A percentile compares a stretch with the other conserved stretches of the same genome.
Conservation (phyloP, 2,329 filamentous ascomycete species). For the Neonectria punicea region DNA sequence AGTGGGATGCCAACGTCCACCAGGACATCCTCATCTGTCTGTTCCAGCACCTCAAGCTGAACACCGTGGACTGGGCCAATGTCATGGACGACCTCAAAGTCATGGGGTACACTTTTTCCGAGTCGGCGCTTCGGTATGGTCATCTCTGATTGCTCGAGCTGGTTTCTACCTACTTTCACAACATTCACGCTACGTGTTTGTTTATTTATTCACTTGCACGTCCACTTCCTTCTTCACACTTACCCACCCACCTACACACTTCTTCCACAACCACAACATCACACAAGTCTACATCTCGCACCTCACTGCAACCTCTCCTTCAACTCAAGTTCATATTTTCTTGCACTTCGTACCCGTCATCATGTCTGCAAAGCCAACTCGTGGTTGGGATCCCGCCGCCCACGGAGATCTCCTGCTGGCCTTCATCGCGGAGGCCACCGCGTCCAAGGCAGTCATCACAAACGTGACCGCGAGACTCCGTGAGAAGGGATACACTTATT, state of each 20-base stretch:
- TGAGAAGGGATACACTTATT: constrained; percentile 52
- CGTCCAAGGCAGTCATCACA: constrained; percentile 47
- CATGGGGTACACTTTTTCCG: constrained; percentile 54
- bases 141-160: constrained; percentile 4
- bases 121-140: constrained; percentile 54
- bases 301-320: constrained; percentile 2
- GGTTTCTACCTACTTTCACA: constrained; percentile 7
- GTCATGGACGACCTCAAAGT: constrained; percentile 51
- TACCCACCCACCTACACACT: background rate
- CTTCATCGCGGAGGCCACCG: constrained; percentile 50
- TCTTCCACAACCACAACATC: constrained; percentile 1
- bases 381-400: constrained; percentile 50
- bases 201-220: background rate
- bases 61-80: constrained; percentile 45
- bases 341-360: constrained; percentile 10
- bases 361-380: constrained; percentile 38
- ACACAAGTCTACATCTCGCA: background rate
- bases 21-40: constrained; percentile 57
- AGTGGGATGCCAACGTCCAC: constrained; percentile 56
- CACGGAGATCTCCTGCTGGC: constrained; percentile 53
- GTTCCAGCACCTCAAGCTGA: constrained; percentile 50
- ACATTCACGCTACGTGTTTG: background rate
- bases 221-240: constrained; percentile 1
- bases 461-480: constrained; percentile 47
- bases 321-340: background rate